phyloP scores from a whole-genome alignment of 805 yeast genomes.

The Candida oleophila region DNA sequence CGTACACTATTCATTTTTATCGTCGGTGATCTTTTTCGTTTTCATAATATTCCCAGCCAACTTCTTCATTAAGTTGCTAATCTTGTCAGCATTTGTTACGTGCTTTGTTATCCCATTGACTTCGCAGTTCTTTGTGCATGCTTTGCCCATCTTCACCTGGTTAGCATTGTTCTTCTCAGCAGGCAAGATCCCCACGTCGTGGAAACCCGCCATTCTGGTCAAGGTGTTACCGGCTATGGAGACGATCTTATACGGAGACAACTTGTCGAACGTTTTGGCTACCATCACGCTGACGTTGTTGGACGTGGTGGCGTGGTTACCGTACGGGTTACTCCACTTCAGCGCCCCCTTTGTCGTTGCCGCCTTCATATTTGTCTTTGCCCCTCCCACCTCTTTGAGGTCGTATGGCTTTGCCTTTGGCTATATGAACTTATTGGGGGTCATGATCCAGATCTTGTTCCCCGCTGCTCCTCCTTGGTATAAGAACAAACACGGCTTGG shows the following conservation, averaged over 20 bases:
- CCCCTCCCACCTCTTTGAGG: conserved; percentile 84
- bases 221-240: conserved; percentile 89
- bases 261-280: conserved; percentile 80
- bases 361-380: conserved; percentile 73
- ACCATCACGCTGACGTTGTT: conserved; percentile 60
- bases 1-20: conserved; percentile 49
- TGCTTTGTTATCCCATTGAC: conserved; percentile 69
- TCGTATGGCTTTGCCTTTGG: conserved; percentile 93
- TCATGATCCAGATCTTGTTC: conserved; percentile 72
- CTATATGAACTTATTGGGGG: conserved; percentile 87
- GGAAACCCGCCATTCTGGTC: conserved; percentile 88
- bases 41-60: conserved; percentile 57
- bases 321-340: conserved; percentile 89
- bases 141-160: conserved; percentile 85
- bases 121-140: conserved; percentile 79
- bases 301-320: conserved; percentile 92
- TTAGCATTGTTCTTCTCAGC: conserved; percentile 77
- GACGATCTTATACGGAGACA: conserved; percentile 88
- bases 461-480: conserved; percentile 99
- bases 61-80: conserved; percentile 40
- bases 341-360: conserved; percentile 90
- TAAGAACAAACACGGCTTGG: conserved; percentile 76
- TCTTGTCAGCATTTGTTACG: conserved; percentile 39
- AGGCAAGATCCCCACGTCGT: conserved; percentile 65
- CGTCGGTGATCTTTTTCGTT: conserved; percentile 56